phyloP scores from a whole-genome alignment of 1,139 yeast species.

The Taphrina deformans region DNA sequence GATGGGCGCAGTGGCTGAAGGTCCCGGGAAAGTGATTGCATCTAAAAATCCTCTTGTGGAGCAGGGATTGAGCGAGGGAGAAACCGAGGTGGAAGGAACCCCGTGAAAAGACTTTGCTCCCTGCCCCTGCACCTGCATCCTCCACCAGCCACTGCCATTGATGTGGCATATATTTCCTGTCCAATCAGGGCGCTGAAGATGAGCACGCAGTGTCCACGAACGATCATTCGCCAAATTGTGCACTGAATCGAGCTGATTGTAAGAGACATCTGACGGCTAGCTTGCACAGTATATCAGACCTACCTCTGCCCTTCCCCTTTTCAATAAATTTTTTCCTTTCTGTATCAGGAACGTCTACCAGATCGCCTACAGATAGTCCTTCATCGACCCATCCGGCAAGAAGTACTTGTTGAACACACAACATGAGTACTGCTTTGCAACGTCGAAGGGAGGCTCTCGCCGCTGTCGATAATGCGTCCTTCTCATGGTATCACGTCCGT shows the following conservation, averaged over 20 bases:
- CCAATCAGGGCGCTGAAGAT: background rate
- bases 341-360: background rate
- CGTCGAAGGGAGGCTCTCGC: conserved; percentile 84
- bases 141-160: background rate
- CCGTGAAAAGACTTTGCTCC: no score
- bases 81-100: no score
- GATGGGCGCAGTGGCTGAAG: no score
- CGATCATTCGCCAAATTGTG: background rate
- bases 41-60: no score
- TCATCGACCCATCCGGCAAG: background rate
- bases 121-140: no score
- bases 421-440: conserved; percentile 18
- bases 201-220: conserved; percentile 4
- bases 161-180: background rate
- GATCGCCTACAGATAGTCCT: background rate
- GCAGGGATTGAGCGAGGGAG: no score
- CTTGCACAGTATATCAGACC: background rate
- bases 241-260: background rate
- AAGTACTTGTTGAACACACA: background rate
- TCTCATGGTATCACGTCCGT: conserved; percentile 86
- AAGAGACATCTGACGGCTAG: background rate
- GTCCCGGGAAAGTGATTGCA: no score
- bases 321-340: background rate
- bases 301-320: background rate
- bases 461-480: conserved; percentile 78